Percentiles rank a stretch among this genome's conserved stretches.
These are phyloP conservation scores for Phycomyces nitens DNA, from an alignment of 192 early-diverging fungal genomes.

Conservation along the genomic window DNA sequence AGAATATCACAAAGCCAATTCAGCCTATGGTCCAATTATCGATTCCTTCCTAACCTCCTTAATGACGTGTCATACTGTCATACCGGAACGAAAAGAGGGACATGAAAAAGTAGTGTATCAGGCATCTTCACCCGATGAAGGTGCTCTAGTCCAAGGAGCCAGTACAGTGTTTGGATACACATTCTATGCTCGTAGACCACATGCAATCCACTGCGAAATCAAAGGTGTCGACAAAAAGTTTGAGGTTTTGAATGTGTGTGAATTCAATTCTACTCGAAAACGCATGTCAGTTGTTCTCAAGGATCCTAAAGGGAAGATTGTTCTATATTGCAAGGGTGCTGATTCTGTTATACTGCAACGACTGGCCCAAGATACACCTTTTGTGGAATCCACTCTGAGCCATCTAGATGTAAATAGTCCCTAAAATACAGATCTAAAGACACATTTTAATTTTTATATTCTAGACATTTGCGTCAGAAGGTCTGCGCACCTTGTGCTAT, in stretches of 20 bases:
- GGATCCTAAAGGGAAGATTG: conserved; percentile 78
- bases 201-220: conserved; percentile 49
- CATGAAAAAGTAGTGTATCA: conserved; percentile 82
- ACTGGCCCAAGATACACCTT: conserved; percentile 67
- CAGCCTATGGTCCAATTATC: conserved; percentile 63
- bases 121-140: conserved; percentile 96
- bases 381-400: conserved; percentile 62
- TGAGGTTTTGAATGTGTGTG: conserved; percentile 92
- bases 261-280: conserved; percentile 99
- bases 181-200: conserved; percentile 63
- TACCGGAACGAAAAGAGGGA: conserved; percentile 74
- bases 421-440: too few relatives aligned
- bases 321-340: conserved; percentile 96
- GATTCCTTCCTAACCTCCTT: conserved; percentile 89
- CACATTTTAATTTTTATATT: too few relatives aligned
- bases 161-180: conserved; percentile 50
- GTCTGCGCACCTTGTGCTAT: conserved; percentile 92
- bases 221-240: conserved; percentile 59
- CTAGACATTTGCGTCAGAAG: conserved; percentile 80
- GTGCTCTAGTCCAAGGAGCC: conserved; percentile 85
- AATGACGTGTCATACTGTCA: conserved; percentile 96
- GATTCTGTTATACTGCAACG: conserved; percentile 97
- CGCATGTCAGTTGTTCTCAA: conserved; percentile 94
- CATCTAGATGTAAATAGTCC: conserved; percentile 71
- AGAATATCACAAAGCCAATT: conserved; percentile 52